phyloP scores from a whole-genome alignment of 1,284 basidiomycete species.

The Abortiporus biennis region DNA sequence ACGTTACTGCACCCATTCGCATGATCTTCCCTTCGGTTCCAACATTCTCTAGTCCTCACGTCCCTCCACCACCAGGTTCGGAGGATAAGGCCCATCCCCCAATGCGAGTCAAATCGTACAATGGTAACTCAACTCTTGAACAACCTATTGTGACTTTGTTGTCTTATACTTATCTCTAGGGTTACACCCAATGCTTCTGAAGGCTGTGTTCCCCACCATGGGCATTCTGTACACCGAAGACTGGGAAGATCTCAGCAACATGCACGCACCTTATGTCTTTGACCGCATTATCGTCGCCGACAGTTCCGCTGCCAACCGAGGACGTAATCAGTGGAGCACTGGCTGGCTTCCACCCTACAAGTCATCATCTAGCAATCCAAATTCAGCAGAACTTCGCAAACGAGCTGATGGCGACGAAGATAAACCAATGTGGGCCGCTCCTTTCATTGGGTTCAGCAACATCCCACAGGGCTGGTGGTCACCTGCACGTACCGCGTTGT shows the following conservation, averaged over 20 bases:
- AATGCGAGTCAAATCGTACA: slow-evolving; percentile 21
- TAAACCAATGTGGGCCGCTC: slow-evolving; percentile 42
- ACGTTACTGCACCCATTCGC: slow-evolving; percentile 61
- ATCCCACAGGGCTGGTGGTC: slow-evolving; percentile 68
- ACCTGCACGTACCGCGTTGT: slow-evolving; percentile 37
- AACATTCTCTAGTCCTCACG: slow-evolving; percentile 44
- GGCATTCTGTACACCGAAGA: slow-evolving; percentile 66
- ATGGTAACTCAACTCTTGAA: slow-evolving; percentile 11
- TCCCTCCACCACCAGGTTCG: slow-evolving; percentile 14
- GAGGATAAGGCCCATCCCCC: slow-evolving; percentile 24
- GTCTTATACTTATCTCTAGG: slow-evolving; percentile 25
- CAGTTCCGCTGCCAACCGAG: slow-evolving; percentile 55
- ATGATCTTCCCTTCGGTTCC: slow-evolving; percentile 66
- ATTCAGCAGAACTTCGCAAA: slow-evolving; percentile 8
- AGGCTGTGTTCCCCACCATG: slow-evolving; percentile 70
- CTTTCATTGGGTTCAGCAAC: slow-evolving; percentile 51
- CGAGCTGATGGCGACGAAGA: slow-evolving; percentile 13
- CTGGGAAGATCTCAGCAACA: slow-evolving; percentile 67
- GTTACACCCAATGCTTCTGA: slow-evolving; percentile 55
- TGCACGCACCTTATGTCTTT: slow-evolving; percentile 64
- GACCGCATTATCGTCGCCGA: slow-evolving; percentile 77
- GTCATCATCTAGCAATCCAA: neutral
- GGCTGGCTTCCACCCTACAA: slow-evolving; percentile 13
- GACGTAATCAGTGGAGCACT: slow-evolving; percentile 26
- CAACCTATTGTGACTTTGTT: neutral